A percentile compares a stretch with the other conserved stretches of the same genome.
These are phyloP conservation scores for Suhomyces bokatorum DNA, from an alignment of 1,139 yeast species.

Conservation along the genomic window DNA sequence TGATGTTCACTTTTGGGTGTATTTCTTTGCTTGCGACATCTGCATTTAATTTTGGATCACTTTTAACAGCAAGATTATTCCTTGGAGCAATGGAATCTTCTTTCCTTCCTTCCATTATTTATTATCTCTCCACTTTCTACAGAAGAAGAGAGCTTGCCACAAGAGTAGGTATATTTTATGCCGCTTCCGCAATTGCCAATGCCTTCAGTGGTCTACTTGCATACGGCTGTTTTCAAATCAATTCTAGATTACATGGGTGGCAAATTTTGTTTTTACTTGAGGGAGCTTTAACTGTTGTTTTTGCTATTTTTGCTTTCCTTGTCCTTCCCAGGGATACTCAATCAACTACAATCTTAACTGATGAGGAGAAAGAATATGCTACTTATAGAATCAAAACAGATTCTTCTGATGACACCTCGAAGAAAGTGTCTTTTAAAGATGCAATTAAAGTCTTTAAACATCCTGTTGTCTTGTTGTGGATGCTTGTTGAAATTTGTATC, in stretches of 20 bases:
- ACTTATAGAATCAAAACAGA: slow-evolving; percentile 28
- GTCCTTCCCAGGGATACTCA: slow-evolving; percentile 26
- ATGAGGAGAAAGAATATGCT: slow-evolving; percentile 30
- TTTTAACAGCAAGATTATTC: slow-evolving; percentile 24
- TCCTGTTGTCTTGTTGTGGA: slow-evolving; percentile 30
- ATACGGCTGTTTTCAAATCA: slow-evolving; percentile 28
- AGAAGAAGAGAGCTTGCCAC: slow-evolving; percentile 24
- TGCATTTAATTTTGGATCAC: slow-evolving; percentile 20
- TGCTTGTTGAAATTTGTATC: slow-evolving; percentile 42
- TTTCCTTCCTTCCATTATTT: slow-evolving; percentile 25
- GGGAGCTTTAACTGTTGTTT: slow-evolving; percentile 21
- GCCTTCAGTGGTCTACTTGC: slow-evolving; percentile 24
- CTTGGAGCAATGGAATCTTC: slow-evolving; percentile 24
- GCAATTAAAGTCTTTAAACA: slow-evolving; percentile 31
- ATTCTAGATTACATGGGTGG: slow-evolving; percentile 24
- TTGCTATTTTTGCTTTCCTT: slow-evolving; percentile 17
- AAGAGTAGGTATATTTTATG: slow-evolving; percentile 21
- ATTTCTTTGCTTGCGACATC: slow-evolving; percentile 20
- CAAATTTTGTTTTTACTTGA: slow-evolving; percentile 27
- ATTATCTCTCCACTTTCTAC: slow-evolving; percentile 23
- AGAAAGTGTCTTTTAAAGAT: slow-evolving; percentile 25
- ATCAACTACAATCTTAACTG: slow-evolving; percentile 29
- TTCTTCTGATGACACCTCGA: slow-evolving; percentile 25
- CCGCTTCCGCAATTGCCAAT: slow-evolving; percentile 25
- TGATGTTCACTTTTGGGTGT: slow-evolving; percentile 24